Conservation (phyloP, 163 green algal genomes). For the Scenedesmus sp. region DNA sequence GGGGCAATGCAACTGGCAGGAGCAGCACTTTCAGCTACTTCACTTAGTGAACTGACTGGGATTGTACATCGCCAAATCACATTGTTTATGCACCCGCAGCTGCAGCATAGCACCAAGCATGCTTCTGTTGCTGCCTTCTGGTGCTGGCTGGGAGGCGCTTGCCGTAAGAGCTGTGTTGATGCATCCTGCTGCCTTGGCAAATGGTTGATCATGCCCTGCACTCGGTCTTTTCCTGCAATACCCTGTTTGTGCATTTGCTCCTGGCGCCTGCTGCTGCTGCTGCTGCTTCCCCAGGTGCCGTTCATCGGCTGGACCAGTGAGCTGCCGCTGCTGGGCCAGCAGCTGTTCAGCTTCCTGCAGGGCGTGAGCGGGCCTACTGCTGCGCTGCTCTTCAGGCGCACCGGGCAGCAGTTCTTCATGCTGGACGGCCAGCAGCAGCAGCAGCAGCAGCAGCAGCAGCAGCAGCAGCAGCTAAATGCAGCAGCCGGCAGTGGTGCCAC, state of each 20-base stretch:
- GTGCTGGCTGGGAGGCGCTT: not conserved
- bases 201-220: too few relatives aligned
- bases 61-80: too few relatives aligned
- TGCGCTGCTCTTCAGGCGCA: constrained; percentile 41
- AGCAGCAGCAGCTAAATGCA: constrained; percentile 28
- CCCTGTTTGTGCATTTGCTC: not conserved
- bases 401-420: constrained; percentile 58
- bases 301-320: constrained; percentile 48
- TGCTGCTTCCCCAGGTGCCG: constrained; percentile 31
- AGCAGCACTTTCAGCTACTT: too few relatives aligned
- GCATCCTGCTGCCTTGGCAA: not conserved
- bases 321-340: constrained; percentile 33
- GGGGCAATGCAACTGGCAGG: too few relatives aligned
- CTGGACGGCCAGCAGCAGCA: constrained; percentile 20
- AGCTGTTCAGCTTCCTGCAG: constrained; percentile 21
- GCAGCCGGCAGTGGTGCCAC: not conserved
- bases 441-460: constrained; percentile 29
- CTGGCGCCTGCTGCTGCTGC: not conserved
- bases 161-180: not conserved
- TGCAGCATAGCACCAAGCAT: not conserved
- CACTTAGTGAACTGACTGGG: too few relatives aligned
- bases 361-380: constrained; percentile 35
- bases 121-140: not conserved
- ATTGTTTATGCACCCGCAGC: too few relatives aligned
- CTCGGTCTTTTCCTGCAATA: not conserved